Base-by-base conservation (phyloP, 176 grass and related monocot species). In the Musa beccarii region DNA sequence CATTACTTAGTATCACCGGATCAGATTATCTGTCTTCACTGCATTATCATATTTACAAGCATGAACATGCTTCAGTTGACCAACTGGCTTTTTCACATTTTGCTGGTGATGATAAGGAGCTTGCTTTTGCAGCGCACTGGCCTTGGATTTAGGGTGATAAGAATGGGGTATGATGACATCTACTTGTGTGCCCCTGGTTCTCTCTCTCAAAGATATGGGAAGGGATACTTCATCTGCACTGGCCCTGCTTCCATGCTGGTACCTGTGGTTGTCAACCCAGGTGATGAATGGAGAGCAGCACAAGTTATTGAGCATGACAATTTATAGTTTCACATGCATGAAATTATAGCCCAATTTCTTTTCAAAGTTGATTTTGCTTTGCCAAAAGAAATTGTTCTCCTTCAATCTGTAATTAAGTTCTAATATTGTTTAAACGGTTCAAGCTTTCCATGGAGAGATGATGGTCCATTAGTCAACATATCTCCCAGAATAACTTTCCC, bases 241-340 rank as follows among this genome's bases (percentile, higher is more conserved):
- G 94, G 94, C 34, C 78, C 86, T 71, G 94, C 86, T 69, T 91
- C 94, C 21, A 93, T 98, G 80, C 75, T 98, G 17, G 88, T 98
- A 61, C 90, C 94, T 57, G 82, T 98, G 17, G 82, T 93, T 66
- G 78, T 93, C 52, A 80, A 85, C 68, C 82, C 90, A 3, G 90
- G 85, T 16, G 84, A 93, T 28, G 86, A 91, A 82, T 98, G 90
- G 94, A 87, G 70, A 86, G 94, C 78, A 17, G 94, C 94, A 19
- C 90, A 93, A 80, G 88, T 91, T 50, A 93, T 98, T 73, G 90
- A 98, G 73, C 94, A 98, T 84, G 94, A 98, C 80, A 98, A 98
- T 76, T 83, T 98, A 82, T 98, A 91, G 49, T 20, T 69, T 17
- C 16, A 1, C n/a, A 17, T 49, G 29, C 68, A 51, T 51, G 20